These are phyloP conservation scores for Thermothielavioides terrestris DNA, from an alignment of 495 filamentous ascomycete species.

Conservation along the genomic window DNA sequence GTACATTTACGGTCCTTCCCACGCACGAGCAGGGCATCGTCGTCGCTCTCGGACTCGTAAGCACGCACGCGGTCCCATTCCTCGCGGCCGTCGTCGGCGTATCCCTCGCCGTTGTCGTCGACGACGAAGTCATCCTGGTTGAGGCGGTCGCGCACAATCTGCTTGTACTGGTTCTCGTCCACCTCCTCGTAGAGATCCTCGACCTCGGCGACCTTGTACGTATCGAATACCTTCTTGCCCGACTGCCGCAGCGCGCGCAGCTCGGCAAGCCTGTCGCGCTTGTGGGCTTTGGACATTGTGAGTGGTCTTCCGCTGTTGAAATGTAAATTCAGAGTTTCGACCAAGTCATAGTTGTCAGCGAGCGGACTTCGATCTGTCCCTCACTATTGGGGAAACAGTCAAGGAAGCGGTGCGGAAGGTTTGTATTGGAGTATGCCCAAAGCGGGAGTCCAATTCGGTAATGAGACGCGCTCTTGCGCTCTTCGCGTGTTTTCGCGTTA, in stretches of 20 bases:
- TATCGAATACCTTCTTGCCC: conserved; percentile 80
- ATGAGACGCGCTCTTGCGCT: too few species aligned
- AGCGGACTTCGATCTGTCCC: too few species aligned
- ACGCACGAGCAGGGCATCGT: conserved; percentile 49
- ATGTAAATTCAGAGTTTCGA: too few species aligned
- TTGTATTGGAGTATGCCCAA: too few species aligned
- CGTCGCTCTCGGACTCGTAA: conserved; percentile 66
- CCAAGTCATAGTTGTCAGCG: too few species aligned
- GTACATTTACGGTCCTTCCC: conserved; percentile 47
- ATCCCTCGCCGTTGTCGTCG: conserved; percentile 86
- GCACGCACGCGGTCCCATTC: conserved; percentile 74
- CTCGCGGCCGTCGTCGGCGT: conserved; percentile 93
- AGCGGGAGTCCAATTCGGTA: too few species aligned
- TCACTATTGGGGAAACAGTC: too few species aligned
- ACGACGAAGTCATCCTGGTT: conserved; percentile 97
- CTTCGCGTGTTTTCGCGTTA: too few species aligned
- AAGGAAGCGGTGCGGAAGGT: too few species aligned
- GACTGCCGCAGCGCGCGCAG: conserved; percentile 74
- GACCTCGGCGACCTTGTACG: conserved; percentile 82
- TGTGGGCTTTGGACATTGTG: conserved; percentile 38
- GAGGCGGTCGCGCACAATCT: conserved; percentile 79
- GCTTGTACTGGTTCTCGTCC: conserved; percentile 95
- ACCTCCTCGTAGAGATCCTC: conserved; percentile 90
- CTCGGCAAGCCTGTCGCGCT: conserved; percentile 58
- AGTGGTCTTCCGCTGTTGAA: not conserved